phyloP scores from a whole-genome alignment of 139 green algal species.

The Diplosphaera chodatii region DNA sequence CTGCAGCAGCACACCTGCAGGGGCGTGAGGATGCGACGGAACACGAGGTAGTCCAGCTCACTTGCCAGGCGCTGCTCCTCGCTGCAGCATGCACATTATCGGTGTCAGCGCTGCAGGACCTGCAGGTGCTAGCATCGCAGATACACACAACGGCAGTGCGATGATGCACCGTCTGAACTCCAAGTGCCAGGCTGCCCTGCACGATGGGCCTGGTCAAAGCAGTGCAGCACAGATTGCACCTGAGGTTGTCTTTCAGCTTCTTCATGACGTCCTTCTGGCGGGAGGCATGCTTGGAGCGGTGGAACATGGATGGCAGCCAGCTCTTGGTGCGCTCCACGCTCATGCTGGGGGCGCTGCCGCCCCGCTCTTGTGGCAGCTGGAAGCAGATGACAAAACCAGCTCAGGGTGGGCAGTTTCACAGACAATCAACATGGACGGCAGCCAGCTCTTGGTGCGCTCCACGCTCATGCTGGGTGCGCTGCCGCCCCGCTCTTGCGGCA shows the following conservation, averaged over 20 bases:
- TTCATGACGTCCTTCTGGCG: neutral
- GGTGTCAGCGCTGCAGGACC: too few relatives aligned
- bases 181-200: too few relatives aligned
- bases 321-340: neutral
- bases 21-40: conserved; percentile 6
- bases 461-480: neutral
- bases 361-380: conserved; percentile 1
- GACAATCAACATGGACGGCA: conserved; percentile 5
- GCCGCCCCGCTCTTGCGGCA: conserved; percentile 1
- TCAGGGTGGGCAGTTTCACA: too few relatives aligned
- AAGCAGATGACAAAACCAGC: too few relatives aligned
- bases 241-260: conserved; percentile 3
- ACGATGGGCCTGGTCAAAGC: too few relatives aligned
- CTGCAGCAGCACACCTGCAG: neutral
- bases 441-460: neutral
- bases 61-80: conserved; percentile 2
- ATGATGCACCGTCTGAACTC: too few relatives aligned
- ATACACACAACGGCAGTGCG: too few relatives aligned
- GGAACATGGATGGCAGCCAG: conserved; percentile 1
- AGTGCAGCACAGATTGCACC: too few relatives aligned
- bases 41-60: conserved; percentile 12
- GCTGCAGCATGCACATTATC: too few relatives aligned
- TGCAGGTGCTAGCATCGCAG: too few relatives aligned
- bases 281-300: neutral
- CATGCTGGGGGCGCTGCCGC: neutral